Conservation (phyloP, 768 basidiomycete species). For the Lyophyllum shimeji region DNA sequence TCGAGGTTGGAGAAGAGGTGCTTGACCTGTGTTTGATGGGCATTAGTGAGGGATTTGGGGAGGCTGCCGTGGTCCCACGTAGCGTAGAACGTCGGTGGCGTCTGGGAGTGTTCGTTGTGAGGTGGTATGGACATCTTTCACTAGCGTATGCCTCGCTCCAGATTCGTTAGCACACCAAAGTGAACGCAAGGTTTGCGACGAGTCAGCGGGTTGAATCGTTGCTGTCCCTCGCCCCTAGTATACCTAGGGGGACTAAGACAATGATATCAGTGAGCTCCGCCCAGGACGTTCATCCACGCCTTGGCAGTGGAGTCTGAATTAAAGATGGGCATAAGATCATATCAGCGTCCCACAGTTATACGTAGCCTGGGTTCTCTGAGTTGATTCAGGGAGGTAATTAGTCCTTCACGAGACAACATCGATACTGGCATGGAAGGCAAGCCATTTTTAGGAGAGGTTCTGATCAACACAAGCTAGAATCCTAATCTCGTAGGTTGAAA, state of each 20-base stretch:
- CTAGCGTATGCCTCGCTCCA: background rate
- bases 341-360: background rate
- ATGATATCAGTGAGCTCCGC: background rate
- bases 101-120: background rate
- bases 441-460: background rate
- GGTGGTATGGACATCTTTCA: background rate
- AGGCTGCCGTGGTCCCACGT: background rate
- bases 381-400: background rate
- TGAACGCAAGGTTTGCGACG: background rate
- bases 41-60: background rate
- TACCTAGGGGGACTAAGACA: too few relatives aligned
- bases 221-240: too few relatives aligned
- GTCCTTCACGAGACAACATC: background rate
- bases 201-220: background rate
- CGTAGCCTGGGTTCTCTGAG: background rate
- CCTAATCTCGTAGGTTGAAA: too few relatives aligned
- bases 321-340: background rate
- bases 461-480: background rate
- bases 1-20: background rate
- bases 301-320: background rate
- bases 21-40: background rate
- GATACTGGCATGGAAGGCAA: background rate
- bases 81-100: background rate
- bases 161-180: too few relatives aligned
- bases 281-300: background rate